phyloP scores from a whole-genome alignment of 148 eudicot species.

The Tetragonia tetragonoides region DNA sequence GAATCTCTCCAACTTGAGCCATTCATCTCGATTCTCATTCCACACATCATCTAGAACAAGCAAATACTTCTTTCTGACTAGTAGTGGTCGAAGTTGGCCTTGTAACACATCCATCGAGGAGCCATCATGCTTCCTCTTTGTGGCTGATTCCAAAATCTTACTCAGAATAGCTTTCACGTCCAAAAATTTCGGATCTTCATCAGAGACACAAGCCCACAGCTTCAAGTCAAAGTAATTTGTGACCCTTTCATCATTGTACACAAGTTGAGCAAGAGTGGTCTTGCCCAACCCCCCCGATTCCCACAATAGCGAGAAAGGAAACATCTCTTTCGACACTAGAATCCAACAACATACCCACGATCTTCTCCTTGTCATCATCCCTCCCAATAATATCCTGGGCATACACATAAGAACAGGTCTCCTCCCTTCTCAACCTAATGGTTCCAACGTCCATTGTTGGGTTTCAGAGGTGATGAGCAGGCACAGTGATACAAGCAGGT shows the following conservation, averaged over 20 bases:
- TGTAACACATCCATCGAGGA: constrained; percentile 17
- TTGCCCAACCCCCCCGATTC: constrained; percentile 30
- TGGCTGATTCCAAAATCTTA: background rate
- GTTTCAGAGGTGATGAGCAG: too few relatives aligned
- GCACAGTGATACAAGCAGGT: too few relatives aligned
- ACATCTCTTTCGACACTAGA: background rate
- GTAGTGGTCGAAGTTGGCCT: background rate
- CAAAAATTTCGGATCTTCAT: background rate
- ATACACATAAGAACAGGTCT: background rate
- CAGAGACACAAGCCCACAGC: constrained; percentile 23
- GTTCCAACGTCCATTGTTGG: background rate
- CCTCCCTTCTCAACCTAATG: background rate
- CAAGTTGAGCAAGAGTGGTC: constrained; percentile 18
- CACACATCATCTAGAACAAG: constrained; percentile 2
- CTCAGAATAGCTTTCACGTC: background rate
- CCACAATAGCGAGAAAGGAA: constrained; percentile 17
- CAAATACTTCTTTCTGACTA: constrained; percentile 16
- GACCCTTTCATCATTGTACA: too few relatives aligned
- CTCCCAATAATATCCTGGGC: constrained; percentile 14
- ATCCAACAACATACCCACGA: constrained; percentile 9
- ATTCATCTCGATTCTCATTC: constrained; percentile 19
- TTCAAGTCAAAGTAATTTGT: too few relatives aligned
- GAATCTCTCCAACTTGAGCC: constrained; percentile 16
- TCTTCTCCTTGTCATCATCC: constrained; percentile 15
- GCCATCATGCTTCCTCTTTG: background rate